Conservation (phyloP, 2,329 filamentous ascomycete species). For the Fonsecaea multimorphosa region DNA sequence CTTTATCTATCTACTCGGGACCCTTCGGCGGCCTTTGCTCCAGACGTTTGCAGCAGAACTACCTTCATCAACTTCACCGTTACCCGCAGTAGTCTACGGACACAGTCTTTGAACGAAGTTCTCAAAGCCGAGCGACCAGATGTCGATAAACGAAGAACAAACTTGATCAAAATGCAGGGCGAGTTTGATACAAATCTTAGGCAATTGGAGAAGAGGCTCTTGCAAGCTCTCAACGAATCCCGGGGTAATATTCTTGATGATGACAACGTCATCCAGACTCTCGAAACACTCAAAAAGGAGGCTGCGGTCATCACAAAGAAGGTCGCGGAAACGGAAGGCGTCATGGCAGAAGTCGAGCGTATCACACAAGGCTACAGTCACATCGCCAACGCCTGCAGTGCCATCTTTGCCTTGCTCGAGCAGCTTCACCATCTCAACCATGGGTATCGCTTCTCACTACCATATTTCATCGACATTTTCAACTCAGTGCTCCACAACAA, state of each 20-base stretch:
- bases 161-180: slow-evolving; percentile 97
- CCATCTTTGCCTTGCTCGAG: slow-evolving; percentile 94
- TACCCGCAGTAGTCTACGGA: slow-evolving; percentile 97
- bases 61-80: slow-evolving; percentile 99
- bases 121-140: slow-evolving; percentile 97
- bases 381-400: slow-evolving; percentile 92
- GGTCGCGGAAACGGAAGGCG: slow-evolving; percentile 94
- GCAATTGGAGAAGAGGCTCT: slow-evolving; percentile 88
- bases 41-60: slow-evolving; percentile 96
- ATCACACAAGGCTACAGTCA: slow-evolving; percentile 94
- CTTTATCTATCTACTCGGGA: slow-evolving; percentile 94
- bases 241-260: slow-evolving; percentile 98
- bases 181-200: slow-evolving; percentile 99
- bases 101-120: slow-evolving; percentile 95
- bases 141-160: slow-evolving; percentile 93
- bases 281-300: slow-evolving; percentile 97
- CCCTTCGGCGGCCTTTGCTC: slow-evolving; percentile 92
- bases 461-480: slow-evolving; percentile 98
- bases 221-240: slow-evolving; percentile 96
- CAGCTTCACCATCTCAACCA: slow-evolving; percentile 98
- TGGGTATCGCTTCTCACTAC: slow-evolving; percentile 98
- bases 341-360: slow-evolving; percentile 96
- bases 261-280: slow-evolving; percentile 95
- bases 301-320: slow-evolving; percentile 94
- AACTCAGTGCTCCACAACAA: slow-evolving; percentile 85